Conservation (phyloP, 225 moss, liverwort and hornwort genomes). For the Bryoerythrophyllum caledonicum region DNA sequence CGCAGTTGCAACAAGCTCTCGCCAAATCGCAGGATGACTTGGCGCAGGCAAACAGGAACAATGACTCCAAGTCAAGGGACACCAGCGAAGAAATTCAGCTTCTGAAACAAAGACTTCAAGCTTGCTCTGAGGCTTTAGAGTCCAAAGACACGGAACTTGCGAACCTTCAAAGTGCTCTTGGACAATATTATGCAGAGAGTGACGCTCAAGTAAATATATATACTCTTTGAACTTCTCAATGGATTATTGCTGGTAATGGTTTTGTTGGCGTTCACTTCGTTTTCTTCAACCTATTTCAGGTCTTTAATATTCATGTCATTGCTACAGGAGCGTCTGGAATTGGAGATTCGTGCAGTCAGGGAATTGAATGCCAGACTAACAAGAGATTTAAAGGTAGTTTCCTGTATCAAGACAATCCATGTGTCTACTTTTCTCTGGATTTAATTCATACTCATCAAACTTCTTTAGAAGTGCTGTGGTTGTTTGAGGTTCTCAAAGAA, state of each 20-base stretch:
- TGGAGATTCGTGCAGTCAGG: conserved; percentile 73
- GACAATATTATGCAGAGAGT: conserved; percentile 98
- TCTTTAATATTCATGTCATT: conserved; percentile 19
- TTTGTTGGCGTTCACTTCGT: not conserved
- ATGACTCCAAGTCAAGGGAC: conserved; percentile 50
- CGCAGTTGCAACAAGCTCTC: conserved; percentile 79
- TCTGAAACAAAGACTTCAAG: conserved; percentile 74
- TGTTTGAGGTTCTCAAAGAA: not conserved
- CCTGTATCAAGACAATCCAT: not conserved
- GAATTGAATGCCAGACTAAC: conserved; percentile 61
- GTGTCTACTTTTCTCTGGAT: conserved; percentile 9
- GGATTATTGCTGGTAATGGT: not conserved
- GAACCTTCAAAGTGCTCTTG: conserved; percentile 98
- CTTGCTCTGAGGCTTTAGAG: conserved; percentile 71
- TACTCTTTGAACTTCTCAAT: not conserved
- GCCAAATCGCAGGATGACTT: conserved; percentile 65
- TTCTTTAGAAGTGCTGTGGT: conserved; percentile 12
- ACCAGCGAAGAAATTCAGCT: conserved; percentile 65
- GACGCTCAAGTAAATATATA: conserved; percentile 78
- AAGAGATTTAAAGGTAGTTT: conserved; percentile 68
- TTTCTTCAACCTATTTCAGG: conserved; percentile 4
- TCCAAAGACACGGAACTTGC: conserved; percentile 93
- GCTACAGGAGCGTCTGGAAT: conserved; percentile 76
- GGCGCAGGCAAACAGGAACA: conserved; percentile 51
- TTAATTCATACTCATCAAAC: not conserved